Conservation (phyloP, 176 grass and related monocot species). For the Phoenix dactylifera region DNA sequence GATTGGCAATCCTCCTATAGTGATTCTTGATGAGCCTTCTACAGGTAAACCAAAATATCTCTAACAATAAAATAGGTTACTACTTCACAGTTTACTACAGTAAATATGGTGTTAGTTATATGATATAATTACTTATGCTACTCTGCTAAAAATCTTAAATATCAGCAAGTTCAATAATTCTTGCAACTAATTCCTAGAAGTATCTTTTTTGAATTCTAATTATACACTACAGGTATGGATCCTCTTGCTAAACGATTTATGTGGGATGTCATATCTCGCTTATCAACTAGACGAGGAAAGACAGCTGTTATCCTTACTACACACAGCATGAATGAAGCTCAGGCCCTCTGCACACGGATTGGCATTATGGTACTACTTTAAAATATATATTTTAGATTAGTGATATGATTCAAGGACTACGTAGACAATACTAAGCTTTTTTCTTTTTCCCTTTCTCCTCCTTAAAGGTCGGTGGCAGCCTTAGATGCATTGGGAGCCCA, state of each 20-base stretch:
- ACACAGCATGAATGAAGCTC: constrained; percentile 56
- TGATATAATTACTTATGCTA: too few relatives aligned
- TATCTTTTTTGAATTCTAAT: not conserved
- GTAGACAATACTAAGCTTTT: not conserved
- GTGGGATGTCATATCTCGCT: constrained; percentile 47
- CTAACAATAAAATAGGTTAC: not conserved
- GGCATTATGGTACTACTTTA: constrained; percentile 36
- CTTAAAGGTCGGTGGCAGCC: constrained; percentile 25
- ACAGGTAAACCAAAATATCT: constrained; percentile 26
- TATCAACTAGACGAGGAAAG: constrained; percentile 41
- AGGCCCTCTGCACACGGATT: constrained; percentile 40
- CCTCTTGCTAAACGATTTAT: constrained; percentile 48
- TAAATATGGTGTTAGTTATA: too few relatives aligned
- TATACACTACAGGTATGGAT: constrained; percentile 33
- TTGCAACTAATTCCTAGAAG: too few relatives aligned
- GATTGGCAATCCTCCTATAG: constrained; percentile 43
- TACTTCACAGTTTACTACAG: not conserved
- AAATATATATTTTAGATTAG: not conserved
- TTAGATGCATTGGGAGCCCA: constrained; percentile 41
- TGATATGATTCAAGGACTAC: too few relatives aligned
- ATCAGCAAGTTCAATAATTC: too few relatives aligned
- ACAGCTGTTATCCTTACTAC: constrained; percentile 44
- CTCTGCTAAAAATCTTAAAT: too few relatives aligned
- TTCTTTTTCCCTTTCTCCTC: not conserved
- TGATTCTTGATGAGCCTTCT: constrained; percentile 51